Percentiles rank a stretch among this genome's conserved stretches.
These are phyloP conservation scores for Cladosporium sp. DNA, from an alignment of 2,329 filamentous ascomycete genomes.

Conservation along the genomic window DNA sequence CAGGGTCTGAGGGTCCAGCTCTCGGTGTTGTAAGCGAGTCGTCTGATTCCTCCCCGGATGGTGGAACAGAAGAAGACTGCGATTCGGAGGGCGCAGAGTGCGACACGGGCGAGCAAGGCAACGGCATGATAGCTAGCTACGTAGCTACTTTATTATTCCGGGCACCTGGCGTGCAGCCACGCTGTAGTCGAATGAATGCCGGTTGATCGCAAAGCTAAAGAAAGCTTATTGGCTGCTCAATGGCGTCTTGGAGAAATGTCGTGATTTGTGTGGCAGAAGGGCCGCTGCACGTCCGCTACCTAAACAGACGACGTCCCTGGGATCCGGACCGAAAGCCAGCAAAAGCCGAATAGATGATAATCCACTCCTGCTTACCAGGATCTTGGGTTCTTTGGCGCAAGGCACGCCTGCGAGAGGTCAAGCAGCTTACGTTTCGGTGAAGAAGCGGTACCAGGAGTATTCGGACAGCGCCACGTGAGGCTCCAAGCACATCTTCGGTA, in stretches of 20 bases:
- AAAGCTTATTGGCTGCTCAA: conserved; percentile 22
- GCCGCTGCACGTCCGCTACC: conserved; percentile 28
- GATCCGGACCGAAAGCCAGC: background rate
- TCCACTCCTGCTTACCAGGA: background rate
- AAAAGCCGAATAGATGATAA: background rate
- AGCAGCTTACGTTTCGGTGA: conserved; percentile 26
- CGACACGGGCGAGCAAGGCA: conserved; percentile 39
- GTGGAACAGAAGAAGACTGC: conserved; percentile 26
- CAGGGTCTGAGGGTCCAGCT: conserved; percentile 36
- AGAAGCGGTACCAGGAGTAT: conserved; percentile 33
- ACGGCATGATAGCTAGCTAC: conserved; percentile 24
- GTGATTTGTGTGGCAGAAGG: conserved; percentile 17
- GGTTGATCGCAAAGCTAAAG: conserved; percentile 14
- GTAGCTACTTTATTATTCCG: conserved; percentile 1
- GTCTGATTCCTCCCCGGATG: conserved; percentile 34
- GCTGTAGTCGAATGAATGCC: conserved; percentile 3
- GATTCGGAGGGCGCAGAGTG: conserved; percentile 35
- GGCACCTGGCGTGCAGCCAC: conserved; percentile 3
- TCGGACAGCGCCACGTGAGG: conserved; percentile 11
- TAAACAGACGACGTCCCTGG: conserved; percentile 12
- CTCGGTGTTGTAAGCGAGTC: conserved; percentile 38
- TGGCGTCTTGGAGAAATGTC: conserved; percentile 16
- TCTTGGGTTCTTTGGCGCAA: background rate
- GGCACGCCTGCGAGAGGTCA: background rate
- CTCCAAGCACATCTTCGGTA: conserved; percentile 9